These are phyloP conservation scores for Smallanthus sonchifolius DNA, from an alignment of 129 eudicot species.

Conservation along the genomic window DNA sequence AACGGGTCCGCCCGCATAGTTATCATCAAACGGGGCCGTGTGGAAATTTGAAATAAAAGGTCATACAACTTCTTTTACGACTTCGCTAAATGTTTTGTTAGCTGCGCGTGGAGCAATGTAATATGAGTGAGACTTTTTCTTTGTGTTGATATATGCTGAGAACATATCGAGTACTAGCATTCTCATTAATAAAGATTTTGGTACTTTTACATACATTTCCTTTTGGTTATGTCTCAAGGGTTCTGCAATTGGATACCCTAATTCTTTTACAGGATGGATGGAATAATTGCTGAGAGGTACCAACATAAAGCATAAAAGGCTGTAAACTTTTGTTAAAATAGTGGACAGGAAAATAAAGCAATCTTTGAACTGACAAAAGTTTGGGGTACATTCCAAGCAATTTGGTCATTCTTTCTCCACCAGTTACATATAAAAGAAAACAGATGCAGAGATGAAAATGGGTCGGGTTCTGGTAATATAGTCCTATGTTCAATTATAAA, in stretches of 20 bases:
- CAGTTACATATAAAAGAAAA: no score
- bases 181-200: neutral
- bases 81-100: constrained; percentile 9
- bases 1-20: neutral
- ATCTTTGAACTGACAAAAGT: no score
- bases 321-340: neutral
- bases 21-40: neutral
- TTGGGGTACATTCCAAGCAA: no score
- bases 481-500: no score
- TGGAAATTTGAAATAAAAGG: constrained; percentile 9
- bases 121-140: neutral
- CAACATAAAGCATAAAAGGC: neutral
- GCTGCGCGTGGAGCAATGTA: neutral
- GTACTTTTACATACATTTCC: neutral
- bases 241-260: neutral
- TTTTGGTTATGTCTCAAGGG: neutral
- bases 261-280: neutral
- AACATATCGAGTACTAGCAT: neutral
- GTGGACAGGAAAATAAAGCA: no score
- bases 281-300: neutral
- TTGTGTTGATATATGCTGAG: neutral
- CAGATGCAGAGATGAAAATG: no score
- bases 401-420: no score
- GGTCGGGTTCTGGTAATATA: no score
- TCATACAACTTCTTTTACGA: neutral